phyloP scores from a whole-genome alignment of 2,329 filamentous ascomycete genomes.

The Curvularia hawaiiensis region DNA sequence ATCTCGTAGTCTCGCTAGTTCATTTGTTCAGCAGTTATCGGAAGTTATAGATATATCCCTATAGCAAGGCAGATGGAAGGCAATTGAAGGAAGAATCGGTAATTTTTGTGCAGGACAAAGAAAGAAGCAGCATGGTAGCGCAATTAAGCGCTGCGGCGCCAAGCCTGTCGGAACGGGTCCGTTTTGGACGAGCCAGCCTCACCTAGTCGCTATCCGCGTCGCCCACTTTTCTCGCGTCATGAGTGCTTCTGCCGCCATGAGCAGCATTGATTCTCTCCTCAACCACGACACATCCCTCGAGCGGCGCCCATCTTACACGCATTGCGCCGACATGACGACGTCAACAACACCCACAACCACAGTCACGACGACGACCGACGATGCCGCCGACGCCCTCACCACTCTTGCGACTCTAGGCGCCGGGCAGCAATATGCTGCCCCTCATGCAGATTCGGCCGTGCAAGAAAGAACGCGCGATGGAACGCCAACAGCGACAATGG shows the following conservation, averaged over 20 bases:
- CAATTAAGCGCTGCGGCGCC: constrained; percentile 15
- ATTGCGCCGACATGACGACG: background rate
- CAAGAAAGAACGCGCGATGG: constrained; percentile 28
- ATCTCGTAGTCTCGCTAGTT: too few relatives aligned
- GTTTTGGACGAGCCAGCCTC: constrained; percentile 17
- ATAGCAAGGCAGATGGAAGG: background rate
- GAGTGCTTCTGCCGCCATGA: constrained; percentile 28
- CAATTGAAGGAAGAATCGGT: background rate
- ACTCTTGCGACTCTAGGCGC: constrained; percentile 41
- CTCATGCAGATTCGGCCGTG: constrained; percentile 47
- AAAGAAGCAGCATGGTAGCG: background rate
- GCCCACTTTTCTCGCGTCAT: constrained; percentile 10
- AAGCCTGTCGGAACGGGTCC: constrained; percentile 22
- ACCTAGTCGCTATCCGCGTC: background rate
- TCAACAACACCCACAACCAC: background rate
- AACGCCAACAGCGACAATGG: constrained; percentile 6
- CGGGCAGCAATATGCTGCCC: constrained; percentile 38
- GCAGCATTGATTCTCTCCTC: constrained; percentile 45
- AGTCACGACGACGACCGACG: constrained; percentile 36
- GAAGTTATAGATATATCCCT: background rate
- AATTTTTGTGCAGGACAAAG: background rate
- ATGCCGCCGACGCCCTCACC: constrained; percentile 50
- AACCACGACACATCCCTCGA: constrained; percentile 35
- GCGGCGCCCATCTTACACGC: constrained; percentile 20
- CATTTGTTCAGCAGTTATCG: background rate